phyloP scores from a whole-genome alignment of 148 eudicot genomes.

The Cornus kousa region DNA sequence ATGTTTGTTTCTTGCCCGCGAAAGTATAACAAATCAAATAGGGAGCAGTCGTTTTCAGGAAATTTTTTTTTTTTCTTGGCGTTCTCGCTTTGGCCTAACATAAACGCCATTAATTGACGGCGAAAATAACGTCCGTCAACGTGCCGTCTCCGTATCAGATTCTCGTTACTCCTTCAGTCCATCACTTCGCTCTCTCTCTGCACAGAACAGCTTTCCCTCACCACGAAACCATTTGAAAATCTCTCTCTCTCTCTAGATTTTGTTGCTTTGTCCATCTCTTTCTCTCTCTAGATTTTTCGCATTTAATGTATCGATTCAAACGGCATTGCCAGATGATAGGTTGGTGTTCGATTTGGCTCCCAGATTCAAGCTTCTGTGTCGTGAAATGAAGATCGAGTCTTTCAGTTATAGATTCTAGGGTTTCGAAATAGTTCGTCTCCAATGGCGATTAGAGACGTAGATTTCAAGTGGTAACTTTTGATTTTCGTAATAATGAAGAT shows the following conservation, averaged over 20 bases:
- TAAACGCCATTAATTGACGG: conserved; percentile 13
- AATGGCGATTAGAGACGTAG: conserved; percentile 65
- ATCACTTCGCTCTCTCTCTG: not conserved
- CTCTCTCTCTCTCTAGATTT: not conserved
- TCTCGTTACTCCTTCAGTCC: conserved; percentile 4
- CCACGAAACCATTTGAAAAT: not conserved
- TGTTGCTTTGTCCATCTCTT: not conserved
- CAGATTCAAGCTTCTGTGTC: not conserved
- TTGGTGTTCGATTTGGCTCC: conserved; percentile 9
- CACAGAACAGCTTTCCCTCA: not conserved
- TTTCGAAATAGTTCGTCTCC: conserved; percentile 3
- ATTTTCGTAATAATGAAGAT: not conserved
- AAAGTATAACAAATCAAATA: no score
- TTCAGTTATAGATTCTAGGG: conserved; percentile 9
- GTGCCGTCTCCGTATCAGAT: not conserved
- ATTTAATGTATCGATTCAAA: conserved; percentile 1
- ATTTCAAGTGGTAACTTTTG: conserved; percentile 74
- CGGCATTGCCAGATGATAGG: not conserved
- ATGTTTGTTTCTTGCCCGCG: no score
- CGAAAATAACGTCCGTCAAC: conserved; percentile 11
- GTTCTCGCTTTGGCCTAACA: no score
- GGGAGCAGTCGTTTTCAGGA: no score
- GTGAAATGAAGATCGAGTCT: conserved; percentile 1
- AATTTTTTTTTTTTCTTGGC: no score
- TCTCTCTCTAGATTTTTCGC: conserved; percentile 10